These are phyloP conservation scores for Firmiana major DNA, from an alignment of 345 rosid genomes.

Conservation along the genomic window DNA sequence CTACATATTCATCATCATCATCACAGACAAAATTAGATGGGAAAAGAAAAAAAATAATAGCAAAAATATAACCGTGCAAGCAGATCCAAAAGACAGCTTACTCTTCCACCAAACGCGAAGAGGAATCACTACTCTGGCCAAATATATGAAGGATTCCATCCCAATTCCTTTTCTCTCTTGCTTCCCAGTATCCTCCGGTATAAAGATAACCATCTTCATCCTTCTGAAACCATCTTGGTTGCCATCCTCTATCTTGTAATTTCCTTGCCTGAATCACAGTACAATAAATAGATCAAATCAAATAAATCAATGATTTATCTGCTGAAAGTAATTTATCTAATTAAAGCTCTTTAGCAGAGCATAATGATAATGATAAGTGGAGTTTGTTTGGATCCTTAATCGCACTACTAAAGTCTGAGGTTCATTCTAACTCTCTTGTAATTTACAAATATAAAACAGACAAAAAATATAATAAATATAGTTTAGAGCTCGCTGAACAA, in stretches of 20 bases:
- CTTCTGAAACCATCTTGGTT: conserved; percentile 83
- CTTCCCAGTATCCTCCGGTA: conserved; percentile 90
- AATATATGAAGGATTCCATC: conserved; percentile 67
- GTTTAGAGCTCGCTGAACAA: not conserved
- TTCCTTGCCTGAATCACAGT: conserved; percentile 71
- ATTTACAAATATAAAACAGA: not conserved
- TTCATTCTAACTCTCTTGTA: not conserved
- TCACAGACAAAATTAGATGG: not conserved
- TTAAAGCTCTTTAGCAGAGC: not conserved
- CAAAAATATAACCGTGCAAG: not conserved
- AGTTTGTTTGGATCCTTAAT: not conserved
- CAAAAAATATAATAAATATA: not conserved
- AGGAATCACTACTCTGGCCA: conserved; percentile 47
- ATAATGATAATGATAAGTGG: not conserved
- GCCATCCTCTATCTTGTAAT: conserved; percentile 98
- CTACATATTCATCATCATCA: conserved; percentile 6
- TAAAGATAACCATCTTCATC: conserved; percentile 88
- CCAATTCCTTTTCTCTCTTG: conserved; percentile 72
- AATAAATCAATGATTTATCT: not conserved
- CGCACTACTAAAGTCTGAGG: not conserved
- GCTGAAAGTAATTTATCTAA: not conserved
- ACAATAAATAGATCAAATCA: not conserved
- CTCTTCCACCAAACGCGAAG: conserved; percentile 33
- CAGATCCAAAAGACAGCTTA: conserved; percentile 17
- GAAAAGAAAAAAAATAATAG: not conserved